Percentiles rank a stretch among this genome's conserved stretches.
Evolutionary conservation across 2,329 filamentous ascomycete species (phyloP).

Genomic region (Cladosporium colombiae): DNA sequence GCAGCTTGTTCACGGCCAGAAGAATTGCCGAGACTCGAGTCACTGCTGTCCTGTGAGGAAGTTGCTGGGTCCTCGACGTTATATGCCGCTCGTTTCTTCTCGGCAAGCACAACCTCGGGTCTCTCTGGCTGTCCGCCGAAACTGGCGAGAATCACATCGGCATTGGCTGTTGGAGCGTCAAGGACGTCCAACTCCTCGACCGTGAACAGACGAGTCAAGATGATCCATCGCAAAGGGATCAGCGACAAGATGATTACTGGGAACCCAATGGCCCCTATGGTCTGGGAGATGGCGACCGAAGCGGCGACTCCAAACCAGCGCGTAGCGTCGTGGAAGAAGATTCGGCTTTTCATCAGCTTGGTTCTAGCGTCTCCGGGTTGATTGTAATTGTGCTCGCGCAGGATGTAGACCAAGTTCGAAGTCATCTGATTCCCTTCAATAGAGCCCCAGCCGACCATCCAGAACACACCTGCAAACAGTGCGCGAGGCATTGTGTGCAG

Average conservation of each 20-base stretch:
- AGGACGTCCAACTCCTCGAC: conserved; percentile 51
- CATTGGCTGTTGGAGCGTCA: conserved; percentile 57
- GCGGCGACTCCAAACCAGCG: conserved; percentile 55
- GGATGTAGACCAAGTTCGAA: conserved; percentile 52
- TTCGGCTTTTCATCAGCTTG: conserved; percentile 46
- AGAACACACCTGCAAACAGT: conserved; percentile 59
- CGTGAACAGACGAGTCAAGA: conserved; percentile 54
- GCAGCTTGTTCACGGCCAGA: too few species aligned
- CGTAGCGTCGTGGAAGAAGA: conserved; percentile 53
- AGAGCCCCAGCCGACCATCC: conserved; percentile 56
- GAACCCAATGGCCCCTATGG: conserved; percentile 61
- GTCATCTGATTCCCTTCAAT: conserved; percentile 57
- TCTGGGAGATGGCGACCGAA: conserved; percentile 61
- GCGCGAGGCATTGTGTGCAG: conserved; percentile 56
- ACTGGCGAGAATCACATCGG: conserved; percentile 54
- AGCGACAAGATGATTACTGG: conserved; percentile 59
- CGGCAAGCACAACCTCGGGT: conserved; percentile 32
- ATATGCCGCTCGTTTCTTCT: not conserved
- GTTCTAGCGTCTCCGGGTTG: conserved; percentile 50
- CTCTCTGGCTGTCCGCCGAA: conserved; percentile 51
- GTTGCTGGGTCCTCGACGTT: too few species aligned
- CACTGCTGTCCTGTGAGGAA: too few species aligned
- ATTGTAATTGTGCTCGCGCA: conserved; percentile 49
- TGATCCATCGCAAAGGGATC: conserved; percentile 54
- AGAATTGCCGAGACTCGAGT: too few species aligned